Evolutionary conservation across 2,329 filamentous ascomycete genomes (phyloP).

Genomic region (Aspergillus vadensis): DNA sequence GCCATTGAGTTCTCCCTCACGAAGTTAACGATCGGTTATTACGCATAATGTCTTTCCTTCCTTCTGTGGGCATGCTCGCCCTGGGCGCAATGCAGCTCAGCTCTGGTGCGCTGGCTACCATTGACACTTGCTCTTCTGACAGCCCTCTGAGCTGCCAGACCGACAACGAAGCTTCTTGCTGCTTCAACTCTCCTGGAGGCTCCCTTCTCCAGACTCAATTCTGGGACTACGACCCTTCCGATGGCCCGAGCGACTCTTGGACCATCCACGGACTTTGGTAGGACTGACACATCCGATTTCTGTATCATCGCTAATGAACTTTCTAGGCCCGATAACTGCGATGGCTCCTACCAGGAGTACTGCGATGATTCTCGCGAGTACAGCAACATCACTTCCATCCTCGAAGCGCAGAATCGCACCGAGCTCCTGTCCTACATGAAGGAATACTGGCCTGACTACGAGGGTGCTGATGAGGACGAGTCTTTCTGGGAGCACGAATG

Average conservation of each 20-base stretch:
- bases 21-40: background rate
- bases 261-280: conserved; percentile 61
- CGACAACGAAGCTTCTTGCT: conserved; percentile 54
- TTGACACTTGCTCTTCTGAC: conserved; percentile 34
- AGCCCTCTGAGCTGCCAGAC: conserved; percentile 58
- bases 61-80: conserved; percentile 27
- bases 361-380: conserved; percentile 59
- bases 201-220: conserved; percentile 61
- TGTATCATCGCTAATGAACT: background rate
- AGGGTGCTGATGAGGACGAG: conserved; percentile 58
- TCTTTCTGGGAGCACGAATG: conserved; percentile 71
- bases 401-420: conserved; percentile 52
- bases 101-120: conserved; percentile 25
- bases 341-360: conserved; percentile 58
- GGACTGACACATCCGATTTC: conserved; percentile 8
- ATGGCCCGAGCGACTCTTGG: conserved; percentile 59
- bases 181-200: conserved; percentile 61
- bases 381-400: conserved; percentile 59
- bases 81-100: conserved; percentile 25
- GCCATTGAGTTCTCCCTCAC: background rate
- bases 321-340: conserved; percentile 54
- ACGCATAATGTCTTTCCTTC: conserved; percentile 23
- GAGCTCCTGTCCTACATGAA: conserved; percentile 60
- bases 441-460: conserved; percentile 61
- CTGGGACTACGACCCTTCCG: conserved; percentile 59